phyloP scores from a whole-genome alignment of 2,329 filamentous ascomycete species.

The Coniochaeta sp. region DNA sequence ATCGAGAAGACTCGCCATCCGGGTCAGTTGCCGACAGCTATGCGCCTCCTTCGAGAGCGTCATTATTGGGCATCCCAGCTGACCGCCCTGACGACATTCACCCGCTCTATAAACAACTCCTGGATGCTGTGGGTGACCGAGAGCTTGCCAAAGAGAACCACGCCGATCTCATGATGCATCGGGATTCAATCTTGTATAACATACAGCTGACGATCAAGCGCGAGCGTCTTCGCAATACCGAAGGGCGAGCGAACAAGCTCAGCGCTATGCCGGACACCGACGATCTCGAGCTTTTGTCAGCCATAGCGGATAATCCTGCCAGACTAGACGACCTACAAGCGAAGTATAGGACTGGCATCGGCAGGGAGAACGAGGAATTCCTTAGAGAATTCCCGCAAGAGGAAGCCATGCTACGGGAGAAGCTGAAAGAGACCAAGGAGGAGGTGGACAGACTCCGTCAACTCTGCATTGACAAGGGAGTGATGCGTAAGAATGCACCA shows the following conservation, averaged over 20 bases:
- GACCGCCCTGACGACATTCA: conserved; percentile 27
- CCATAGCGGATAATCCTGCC: conserved; percentile 14
- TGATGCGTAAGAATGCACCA: conserved; percentile 34
- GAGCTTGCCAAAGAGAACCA: conserved; percentile 39
- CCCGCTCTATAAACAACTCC: conserved; percentile 36
- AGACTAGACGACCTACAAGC: conserved; percentile 8
- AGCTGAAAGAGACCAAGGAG: conserved; percentile 24
- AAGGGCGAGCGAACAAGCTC: conserved; percentile 4
- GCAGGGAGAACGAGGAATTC: conserved; percentile 33
- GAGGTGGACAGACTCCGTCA: conserved; percentile 26
- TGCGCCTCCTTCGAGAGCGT: conserved; percentile 6
- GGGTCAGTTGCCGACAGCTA: not conserved
- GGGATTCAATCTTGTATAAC: conserved; percentile 28
- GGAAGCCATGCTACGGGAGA: conserved; percentile 22
- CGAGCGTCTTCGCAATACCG: conserved; percentile 7
- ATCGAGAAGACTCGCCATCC: not conserved
- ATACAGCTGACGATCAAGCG: conserved; percentile 17
- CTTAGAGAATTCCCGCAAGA: conserved; percentile 31
- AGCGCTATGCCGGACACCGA: conserved; percentile 23
- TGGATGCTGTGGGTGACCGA: conserved; percentile 34
- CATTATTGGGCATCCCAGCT: conserved; percentile 18
- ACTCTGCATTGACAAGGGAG: conserved; percentile 31
- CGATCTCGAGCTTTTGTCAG: conserved; percentile 24
- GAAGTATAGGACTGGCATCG: conserved; percentile 15
- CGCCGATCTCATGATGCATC: conserved; percentile 32